A percentile compares a stretch with the other conserved stretches of the same genome.
phyloP scores from a whole-genome alignment of 2,329 filamentous ascomycete species.

The Pseudofabraea citricarpa region DNA sequence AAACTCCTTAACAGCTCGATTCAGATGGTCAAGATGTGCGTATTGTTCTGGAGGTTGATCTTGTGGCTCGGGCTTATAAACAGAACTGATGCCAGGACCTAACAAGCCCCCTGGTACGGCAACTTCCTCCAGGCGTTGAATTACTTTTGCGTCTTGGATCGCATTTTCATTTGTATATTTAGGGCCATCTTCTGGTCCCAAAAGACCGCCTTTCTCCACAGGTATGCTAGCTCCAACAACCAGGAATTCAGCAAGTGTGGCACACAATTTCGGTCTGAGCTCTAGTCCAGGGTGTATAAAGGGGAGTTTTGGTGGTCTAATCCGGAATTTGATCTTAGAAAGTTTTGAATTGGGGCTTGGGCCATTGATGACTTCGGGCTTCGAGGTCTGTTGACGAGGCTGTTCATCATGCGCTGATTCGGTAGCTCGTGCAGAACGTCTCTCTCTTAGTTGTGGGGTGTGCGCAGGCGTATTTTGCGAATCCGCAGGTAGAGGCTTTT shows the following conservation, averaged over 20 bases:
- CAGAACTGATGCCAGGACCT: slow-evolving; percentile 63
- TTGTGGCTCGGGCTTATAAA: slow-evolving; percentile 67
- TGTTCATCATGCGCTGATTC: slow-evolving; percentile 17
- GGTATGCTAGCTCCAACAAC: slow-evolving; percentile 43
- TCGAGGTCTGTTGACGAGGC: slow-evolving; percentile 5
- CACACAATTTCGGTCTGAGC: slow-evolving; percentile 44
- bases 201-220: slow-evolving; percentile 51
- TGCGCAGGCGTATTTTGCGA: slow-evolving; percentile 15
- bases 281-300: slow-evolving; percentile 56
- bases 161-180: slow-evolving; percentile 58
- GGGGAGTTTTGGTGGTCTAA: slow-evolving; percentile 46
- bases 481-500: slow-evolving; percentile 10
- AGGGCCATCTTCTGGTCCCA: slow-evolving; percentile 51
- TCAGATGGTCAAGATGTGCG: slow-evolving; percentile 81
- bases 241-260: slow-evolving; percentile 55
- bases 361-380: slow-evolving; percentile 14
- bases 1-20: slow-evolving; percentile 75
- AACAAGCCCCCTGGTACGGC: slow-evolving; percentile 71
- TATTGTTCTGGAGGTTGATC: slow-evolving; percentile 71
- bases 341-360: slow-evolving; percentile 22
- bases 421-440: slow-evolving; percentile 17
- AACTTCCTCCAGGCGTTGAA: slow-evolving; percentile 67
- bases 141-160: slow-evolving; percentile 61
- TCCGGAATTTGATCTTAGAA: slow-evolving; percentile 45
- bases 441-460: slow-evolving; percentile 12